phyloP scores from a whole-genome alignment of 176 grass and related monocot genomes.

The Microstegium vimineum region DNA sequence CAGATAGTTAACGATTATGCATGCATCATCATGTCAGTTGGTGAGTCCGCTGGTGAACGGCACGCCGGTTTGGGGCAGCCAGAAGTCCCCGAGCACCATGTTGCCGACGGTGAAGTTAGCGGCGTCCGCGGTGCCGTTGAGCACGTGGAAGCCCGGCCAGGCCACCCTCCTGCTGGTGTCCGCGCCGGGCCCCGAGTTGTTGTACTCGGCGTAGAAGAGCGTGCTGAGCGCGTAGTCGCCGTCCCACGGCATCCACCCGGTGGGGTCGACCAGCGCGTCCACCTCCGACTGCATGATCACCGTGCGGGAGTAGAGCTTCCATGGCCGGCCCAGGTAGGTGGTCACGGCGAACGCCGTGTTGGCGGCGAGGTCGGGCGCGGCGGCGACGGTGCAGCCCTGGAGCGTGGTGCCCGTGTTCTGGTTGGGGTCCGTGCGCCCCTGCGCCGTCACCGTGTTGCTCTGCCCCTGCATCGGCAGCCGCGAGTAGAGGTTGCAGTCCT shows the following conservation, averaged over 20 bases:
- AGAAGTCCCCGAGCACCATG: conserved; percentile 77
- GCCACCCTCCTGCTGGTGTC: conserved; percentile 51
- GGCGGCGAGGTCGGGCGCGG: conserved; percentile 59
- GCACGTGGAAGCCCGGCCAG: conserved; percentile 76
- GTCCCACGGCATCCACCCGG: conserved; percentile 85
- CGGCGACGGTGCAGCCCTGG: conserved; percentile 55
- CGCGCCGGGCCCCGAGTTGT: conserved; percentile 58
- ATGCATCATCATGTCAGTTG: neutral
- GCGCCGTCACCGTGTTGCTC: conserved; percentile 89
- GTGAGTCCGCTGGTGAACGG: conserved; percentile 57
- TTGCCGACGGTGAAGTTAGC: conserved; percentile 76
- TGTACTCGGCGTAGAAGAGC: conserved; percentile 82
- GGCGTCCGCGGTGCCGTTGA: conserved; percentile 41
- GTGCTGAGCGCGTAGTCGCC: conserved; percentile 72
- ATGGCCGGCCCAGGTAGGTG: conserved; percentile 69
- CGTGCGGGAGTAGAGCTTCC: conserved; percentile 85
- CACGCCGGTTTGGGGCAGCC: conserved; percentile 87
- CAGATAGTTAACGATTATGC: neutral
- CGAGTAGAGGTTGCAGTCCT: conserved; percentile 65
- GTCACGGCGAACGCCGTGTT: conserved; percentile 39
- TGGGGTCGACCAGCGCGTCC: conserved; percentile 41
- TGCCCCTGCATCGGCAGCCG: conserved; percentile 65
- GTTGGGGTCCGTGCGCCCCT: conserved; percentile 87
- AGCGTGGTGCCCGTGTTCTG: conserved; percentile 85
- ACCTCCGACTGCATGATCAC: conserved; percentile 72